A percentile compares a stretch with the other conserved stretches of the same genome.
phyloP scores from a whole-genome alignment of 148 eudicot species.

The Spergularia marina region DNA sequence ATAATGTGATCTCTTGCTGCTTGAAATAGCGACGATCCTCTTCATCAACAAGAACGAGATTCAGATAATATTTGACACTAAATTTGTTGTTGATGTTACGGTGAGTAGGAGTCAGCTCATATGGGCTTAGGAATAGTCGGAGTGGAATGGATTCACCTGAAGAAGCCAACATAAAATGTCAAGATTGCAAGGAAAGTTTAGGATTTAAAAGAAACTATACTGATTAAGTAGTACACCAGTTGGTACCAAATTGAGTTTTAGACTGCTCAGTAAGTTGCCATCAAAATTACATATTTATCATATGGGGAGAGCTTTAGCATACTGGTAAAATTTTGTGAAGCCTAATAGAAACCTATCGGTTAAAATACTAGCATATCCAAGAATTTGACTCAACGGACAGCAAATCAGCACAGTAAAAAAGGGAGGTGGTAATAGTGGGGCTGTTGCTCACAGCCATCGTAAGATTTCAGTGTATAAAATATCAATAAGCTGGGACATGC shows the following conservation, averaged over 20 bases:
- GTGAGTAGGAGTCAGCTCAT: conserved; percentile 91
- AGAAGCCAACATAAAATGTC: conserved; percentile 3
- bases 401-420: no score
- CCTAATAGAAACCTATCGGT: background rate
- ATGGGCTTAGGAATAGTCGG: conserved; percentile 90
- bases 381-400: background rate
- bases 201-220: background rate
- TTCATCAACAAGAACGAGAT: conserved; percentile 95
- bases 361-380: background rate
- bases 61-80: conserved; percentile 87
- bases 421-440: no score
- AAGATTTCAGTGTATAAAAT: background rate
- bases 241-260: background rate
- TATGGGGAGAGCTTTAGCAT: background rate
- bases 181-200: background rate
- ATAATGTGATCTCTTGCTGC: conserved; percentile 89
- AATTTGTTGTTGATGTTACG: conserved; percentile 96
- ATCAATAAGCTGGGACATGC: background rate
- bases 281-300: background rate
- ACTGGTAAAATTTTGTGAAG: background rate
- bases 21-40: conserved; percentile 97
- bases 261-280: background rate
- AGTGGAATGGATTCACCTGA: conserved; percentile 96
- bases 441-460: no score
- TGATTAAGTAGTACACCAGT: background rate